phyloP scores from a whole-genome alignment of 192 early-diverging fungal species.

The Pilobolus umbonatus region DNA sequence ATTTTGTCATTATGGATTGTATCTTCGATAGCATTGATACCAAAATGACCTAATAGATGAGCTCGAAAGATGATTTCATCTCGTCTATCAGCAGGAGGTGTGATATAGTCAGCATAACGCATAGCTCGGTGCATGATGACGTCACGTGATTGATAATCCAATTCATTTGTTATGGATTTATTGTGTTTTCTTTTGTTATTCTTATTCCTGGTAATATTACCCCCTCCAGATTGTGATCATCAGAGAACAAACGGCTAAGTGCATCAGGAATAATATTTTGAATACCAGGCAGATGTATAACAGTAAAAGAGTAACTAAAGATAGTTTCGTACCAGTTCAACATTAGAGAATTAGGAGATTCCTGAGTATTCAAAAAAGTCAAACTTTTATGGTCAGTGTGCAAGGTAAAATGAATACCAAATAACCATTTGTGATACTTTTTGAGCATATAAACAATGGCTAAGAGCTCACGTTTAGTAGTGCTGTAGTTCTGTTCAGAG shows the following conservation, averaged over 20 bases:
- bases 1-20: background rate
- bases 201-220: background rate
- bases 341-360: constrained; percentile 14
- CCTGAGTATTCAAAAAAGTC: constrained; percentile 26
- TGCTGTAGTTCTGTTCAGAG: background rate
- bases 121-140: no score
- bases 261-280: constrained; percentile 33
- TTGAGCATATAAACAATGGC: constrained; percentile 7
- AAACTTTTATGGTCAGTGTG: constrained; percentile 36
- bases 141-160: no score
- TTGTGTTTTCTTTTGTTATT: no score
- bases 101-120: background rate
- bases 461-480: background rate
- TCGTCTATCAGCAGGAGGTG: background rate
- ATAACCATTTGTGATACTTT: constrained; percentile 36
- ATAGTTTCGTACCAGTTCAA: constrained; percentile 30
- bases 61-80: background rate
- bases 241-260: constrained; percentile 18
- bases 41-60: background rate
- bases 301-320: constrained; percentile 20
- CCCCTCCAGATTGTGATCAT: constrained; percentile 17
- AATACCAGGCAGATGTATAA: constrained; percentile 21
- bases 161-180: background rate
- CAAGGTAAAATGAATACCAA: constrained; percentile 28
- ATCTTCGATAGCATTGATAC: background rate